phyloP scores from a whole-genome alignment of 176 grass and related monocot genomes.

The Ampelocalamus luodianensis region DNA sequence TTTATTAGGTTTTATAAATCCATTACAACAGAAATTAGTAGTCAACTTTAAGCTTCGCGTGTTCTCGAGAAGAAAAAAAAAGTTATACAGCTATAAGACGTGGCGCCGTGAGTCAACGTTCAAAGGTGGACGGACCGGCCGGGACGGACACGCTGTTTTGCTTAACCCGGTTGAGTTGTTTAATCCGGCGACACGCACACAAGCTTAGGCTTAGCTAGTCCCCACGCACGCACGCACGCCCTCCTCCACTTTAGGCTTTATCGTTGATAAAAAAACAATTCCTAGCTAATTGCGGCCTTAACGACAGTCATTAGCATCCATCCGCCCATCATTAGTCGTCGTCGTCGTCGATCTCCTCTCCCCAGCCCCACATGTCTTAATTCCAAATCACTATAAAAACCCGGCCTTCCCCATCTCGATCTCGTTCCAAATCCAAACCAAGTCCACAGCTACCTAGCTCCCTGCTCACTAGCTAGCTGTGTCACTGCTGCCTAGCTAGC shows the following conservation, averaged over 20 bases:
- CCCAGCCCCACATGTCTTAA: neutral
- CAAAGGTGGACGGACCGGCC: constrained; percentile 28
- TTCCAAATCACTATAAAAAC: neutral
- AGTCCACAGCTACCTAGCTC: neutral
- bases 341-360: neutral
- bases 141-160: neutral
- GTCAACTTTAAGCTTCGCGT: too few relatives aligned
- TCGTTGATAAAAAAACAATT: neutral
- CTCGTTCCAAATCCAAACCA: neutral
- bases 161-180: constrained; percentile 30
- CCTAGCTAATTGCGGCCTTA: constrained; percentile 28
- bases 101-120: constrained; percentile 37
- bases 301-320: neutral
- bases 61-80: too few relatives aligned
- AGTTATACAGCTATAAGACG: too few relatives aligned
- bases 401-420: neutral
- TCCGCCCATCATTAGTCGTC: neutral
- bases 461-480: neutral
- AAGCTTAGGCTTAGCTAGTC: neutral
- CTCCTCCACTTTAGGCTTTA: constrained; percentile 48
- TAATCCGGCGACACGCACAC: constrained; percentile 24
- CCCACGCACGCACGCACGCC: constrained; percentile 2
- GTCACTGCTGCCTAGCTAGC: too few relatives aligned
- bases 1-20: too few relatives aligned
- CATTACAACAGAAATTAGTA: too few relatives aligned